Conservation (phyloP, 768 basidiomycete genomes). For the Trametes sanguinea region DNA sequence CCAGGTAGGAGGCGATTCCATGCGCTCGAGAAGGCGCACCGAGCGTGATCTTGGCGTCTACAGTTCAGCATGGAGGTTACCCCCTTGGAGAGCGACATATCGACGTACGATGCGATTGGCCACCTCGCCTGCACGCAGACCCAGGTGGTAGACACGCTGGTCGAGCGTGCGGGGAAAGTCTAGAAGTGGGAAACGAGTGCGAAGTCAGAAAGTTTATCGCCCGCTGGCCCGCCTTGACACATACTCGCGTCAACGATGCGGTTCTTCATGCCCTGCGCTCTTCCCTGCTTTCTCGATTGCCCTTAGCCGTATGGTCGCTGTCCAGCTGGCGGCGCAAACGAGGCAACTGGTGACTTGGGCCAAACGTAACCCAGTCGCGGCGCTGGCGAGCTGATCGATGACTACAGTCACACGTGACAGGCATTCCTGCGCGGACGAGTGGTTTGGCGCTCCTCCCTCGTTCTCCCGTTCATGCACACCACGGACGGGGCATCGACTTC, state of each 20-base stretch:
- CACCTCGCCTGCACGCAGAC: slow-evolving; percentile 72
- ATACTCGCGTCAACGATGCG: slow-evolving; percentile 22
- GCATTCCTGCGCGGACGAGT: neutral
- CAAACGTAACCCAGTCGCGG: slow-evolving; percentile 3
- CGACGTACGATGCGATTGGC: slow-evolving; percentile 73
- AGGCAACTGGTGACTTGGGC: slow-evolving; percentile 5
- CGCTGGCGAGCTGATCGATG: slow-evolving; percentile 10
- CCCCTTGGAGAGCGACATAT: neutral
- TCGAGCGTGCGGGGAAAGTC: slow-evolving; percentile 79
- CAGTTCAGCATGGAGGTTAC: slow-evolving; percentile 6
- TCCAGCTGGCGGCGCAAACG: slow-evolving; percentile 4
- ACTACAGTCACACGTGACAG: slow-evolving; percentile 19
- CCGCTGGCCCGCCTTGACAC: slow-evolving; percentile 4
- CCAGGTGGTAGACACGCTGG: slow-evolving; percentile 78
- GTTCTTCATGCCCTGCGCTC: slow-evolving; percentile 10
- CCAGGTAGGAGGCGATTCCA: slow-evolving; percentile 59
- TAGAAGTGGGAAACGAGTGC: slow-evolving; percentile 31
- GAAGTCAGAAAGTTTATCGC: slow-evolving; percentile 15
- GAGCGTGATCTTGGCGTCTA: slow-evolving; percentile 60
- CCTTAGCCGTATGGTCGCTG: neutral
- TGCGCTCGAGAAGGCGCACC: slow-evolving; percentile 71
- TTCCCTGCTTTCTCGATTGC: neutral
- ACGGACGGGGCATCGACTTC: neutral
- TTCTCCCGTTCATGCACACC: neutral
- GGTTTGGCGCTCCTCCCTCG: slow-evolving; percentile 11